Evolutionary conservation across 805 yeast genomes (phyloP).

Genomic region (Candida vaughaniae): DNA sequence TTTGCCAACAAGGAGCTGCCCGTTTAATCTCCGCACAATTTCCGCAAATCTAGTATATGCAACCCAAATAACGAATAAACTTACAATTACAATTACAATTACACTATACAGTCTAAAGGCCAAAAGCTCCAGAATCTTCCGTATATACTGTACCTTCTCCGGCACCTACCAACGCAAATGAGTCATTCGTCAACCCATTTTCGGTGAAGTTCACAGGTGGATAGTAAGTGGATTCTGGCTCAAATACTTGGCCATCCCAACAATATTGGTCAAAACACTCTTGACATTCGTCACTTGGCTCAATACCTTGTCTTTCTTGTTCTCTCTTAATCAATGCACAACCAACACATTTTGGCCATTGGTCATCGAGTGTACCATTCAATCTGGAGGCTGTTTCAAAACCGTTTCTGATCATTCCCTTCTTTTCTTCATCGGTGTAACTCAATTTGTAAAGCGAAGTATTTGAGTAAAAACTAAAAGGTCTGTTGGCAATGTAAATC

Average conservation of each 20-base stretch:
- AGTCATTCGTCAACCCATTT: conserved; percentile 28
- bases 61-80: no score
- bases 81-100: no score
- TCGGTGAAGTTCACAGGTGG: conserved; percentile 29
- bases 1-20: no score
- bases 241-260: conserved; percentile 34
- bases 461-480: conserved; percentile 32
- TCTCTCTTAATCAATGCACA: conserved; percentile 42
- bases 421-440: conserved; percentile 35
- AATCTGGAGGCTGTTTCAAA: conserved; percentile 31
- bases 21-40: no score
- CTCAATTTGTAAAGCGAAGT: conserved; percentile 32
- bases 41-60: no score
- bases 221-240: conserved; percentile 13
- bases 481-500: conserved; percentile 39
- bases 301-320: conserved; percentile 37
- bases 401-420: conserved; percentile 37
- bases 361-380: conserved; percentile 35
- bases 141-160: conserved; percentile 3
- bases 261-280: conserved; percentile 37
- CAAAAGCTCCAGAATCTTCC: conserved; percentile 5
- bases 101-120: conserved; percentile 2
- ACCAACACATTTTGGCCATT: conserved; percentile 40
- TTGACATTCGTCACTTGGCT: conserved; percentile 36
- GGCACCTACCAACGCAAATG: conserved; percentile 6